Base-by-base conservation (phyloP, 768 basidiomycete species). In the Suillus lakei region DNA sequence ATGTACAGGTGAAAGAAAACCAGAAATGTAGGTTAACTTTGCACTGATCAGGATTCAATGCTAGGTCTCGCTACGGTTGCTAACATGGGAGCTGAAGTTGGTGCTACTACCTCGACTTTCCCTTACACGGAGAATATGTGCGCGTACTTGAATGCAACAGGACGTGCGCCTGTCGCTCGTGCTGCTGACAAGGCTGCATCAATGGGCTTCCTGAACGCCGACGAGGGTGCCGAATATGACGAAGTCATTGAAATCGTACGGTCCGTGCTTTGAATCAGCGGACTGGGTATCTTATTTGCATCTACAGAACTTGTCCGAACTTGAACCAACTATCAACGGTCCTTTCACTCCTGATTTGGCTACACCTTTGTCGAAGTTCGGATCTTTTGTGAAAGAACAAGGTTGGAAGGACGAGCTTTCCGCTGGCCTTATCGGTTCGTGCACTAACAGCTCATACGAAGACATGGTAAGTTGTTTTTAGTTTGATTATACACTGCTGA, bases 11-110 rank as follows among this genome's bases (percentile, higher is more conserved):
- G 76, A 67, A 77, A 21, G 38, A 12, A 61, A 28, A 53, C 46
- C 48, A 48, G 34, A 21, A 48, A 8, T 53, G 5, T 48, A 12
- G 13, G 48, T 23, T 34, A 10, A n/a, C 34, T 60, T 34, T 16
- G 61, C 46, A 50, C 12, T 63, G 43, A 46, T 53, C 56, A 64
- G 16, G 53, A 30, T 59, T 39, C 26, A 44, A 13, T 55, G 53
- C 34, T 59, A 92, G 92, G 93, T 63, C 80, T 98, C 62, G 98
- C 97, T 1, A 99, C 98, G 2, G 92, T 99, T 63, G 92, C 94
- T 51, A 99, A 99, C 78, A 99, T 99, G 98, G 98, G 98, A 60
- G 98, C 98, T 15, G 98, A 99, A 82, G 96, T 99, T n/a, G 98
- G 98, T 44, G 98, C 98, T n/a, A 99, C 98, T 1, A 99, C 98